phyloP scores from a whole-genome alignment of 1,139 yeast genomes.

The Candida pseudoviswanathii region DNA sequence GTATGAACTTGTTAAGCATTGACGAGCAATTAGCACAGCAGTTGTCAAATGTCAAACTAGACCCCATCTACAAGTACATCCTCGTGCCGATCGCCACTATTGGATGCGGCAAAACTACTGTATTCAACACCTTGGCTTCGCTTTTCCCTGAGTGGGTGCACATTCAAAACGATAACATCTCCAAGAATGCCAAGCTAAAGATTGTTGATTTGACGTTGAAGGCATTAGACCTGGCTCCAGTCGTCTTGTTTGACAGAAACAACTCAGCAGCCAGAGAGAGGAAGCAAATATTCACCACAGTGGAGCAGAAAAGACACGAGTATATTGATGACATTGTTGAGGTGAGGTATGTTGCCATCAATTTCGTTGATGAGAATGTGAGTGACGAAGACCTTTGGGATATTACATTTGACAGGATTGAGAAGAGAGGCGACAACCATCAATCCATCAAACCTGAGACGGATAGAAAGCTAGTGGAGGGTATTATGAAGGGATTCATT shows the following conservation, averaged over 20 bases:
- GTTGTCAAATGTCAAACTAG: conserved; percentile 12
- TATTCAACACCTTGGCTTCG: conserved; percentile 58
- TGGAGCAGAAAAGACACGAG: conserved; percentile 41
- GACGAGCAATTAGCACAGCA: conserved; percentile 22
- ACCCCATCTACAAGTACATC: conserved; percentile 47
- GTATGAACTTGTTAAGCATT: conserved; percentile 33
- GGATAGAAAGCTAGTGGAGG: conserved; percentile 47
- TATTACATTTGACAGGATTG: conserved; percentile 62
- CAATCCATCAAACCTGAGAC: conserved; percentile 69
- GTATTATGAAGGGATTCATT: conserved; percentile 75
- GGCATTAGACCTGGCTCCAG: conserved; percentile 27
- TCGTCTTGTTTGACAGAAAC: conserved; percentile 81
- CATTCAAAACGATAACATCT: conserved; percentile 82
- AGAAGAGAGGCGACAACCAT: conserved; percentile 82
- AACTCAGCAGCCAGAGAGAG: conserved; percentile 78
- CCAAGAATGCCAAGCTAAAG: conserved; percentile 49
- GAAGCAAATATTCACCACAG: conserved; percentile 59
- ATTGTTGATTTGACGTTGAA: conserved; percentile 55
- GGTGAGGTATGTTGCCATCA: conserved; percentile 62
- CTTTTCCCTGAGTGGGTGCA: conserved; percentile 71
- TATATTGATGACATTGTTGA: conserved; percentile 32
- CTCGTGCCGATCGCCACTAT: conserved; percentile 85
- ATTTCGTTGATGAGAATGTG: conserved; percentile 49
- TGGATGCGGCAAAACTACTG: conserved; percentile 95
- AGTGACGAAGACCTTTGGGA: conserved; percentile 40